Evolutionary conservation across 306 rosid species (phyloP), one percentile per base, ranked within the genome.

Genomic region (Quercus engelmannii): DNA sequence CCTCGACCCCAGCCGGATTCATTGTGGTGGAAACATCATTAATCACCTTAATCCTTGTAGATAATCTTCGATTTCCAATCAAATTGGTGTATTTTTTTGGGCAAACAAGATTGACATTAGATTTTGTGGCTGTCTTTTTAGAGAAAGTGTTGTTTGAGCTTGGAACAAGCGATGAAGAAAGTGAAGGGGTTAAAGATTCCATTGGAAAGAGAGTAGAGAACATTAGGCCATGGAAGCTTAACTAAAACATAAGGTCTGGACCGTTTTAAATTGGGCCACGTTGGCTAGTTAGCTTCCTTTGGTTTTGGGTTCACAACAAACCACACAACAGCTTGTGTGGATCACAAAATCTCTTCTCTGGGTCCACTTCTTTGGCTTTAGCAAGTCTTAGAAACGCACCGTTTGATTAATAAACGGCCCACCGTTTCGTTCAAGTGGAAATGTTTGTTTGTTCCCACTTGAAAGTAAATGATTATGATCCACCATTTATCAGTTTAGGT

Each of bases 141-240:
- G 62, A 67, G 38, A 20, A 67, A 46, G 83, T 11, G 51, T 49
- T 82, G 0, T 35, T 35, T 2, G 82, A 38, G 73, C 21, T 54
- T 41, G 80, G 82, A 38, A 21, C 20, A 5, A 35, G 21, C 0
- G 70, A 64, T 64, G 46, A 15, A 30, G 70, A 64, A 3, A 64
- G n/a, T 64, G 84, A 76, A 73, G 79, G 69, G 30, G 58, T 30
- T 11, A 79, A 80, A 28, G 85, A 78, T 67, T 90, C 91, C 98
- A 91, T 89, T 57, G 77, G 71, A 9, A 21, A 46, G 6, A 46
- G 4, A 19, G 6, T 18, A 52, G 1, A 62, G 73, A 49, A 41
- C 5, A 30, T 17, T 23, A 5, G 69, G 54, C 54, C n/a, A 4
- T 17, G 30, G n/a, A 62, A 28, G 41, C n/a, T 26, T 31, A 62